A percentile compares a stretch with the other conserved stretches of the same genome.
Conservation (phyloP, 179 eudicot species). For the Corrigiola litoralis region DNA sequence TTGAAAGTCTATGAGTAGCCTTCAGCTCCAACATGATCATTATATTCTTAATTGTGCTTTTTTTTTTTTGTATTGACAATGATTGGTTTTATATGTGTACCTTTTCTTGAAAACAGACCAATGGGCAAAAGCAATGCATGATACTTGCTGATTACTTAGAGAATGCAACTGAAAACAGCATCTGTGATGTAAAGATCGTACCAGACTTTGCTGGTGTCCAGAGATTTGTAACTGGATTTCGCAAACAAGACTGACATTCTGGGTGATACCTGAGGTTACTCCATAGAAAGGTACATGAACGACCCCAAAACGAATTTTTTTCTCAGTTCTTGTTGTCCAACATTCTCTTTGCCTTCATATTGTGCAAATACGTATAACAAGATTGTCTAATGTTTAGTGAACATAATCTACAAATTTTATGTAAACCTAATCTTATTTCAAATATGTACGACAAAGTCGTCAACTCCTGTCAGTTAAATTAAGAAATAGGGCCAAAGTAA, state of each 20-base stretch:
- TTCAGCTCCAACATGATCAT: background rate
- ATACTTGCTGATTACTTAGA: slow-evolving; percentile 47
- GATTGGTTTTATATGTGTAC: background rate
- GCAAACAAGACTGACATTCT: slow-evolving; percentile 4
- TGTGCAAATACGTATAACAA: too few relatives aligned
- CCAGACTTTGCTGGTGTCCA: slow-evolving; percentile 70
- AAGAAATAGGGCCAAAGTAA: too few relatives aligned
- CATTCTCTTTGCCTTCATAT: too few relatives aligned
- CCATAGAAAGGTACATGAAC: background rate
- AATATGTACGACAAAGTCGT: too few relatives aligned
- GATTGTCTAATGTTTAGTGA: too few relatives aligned
- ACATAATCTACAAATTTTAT: too few relatives aligned
- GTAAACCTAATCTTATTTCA: too few relatives aligned
- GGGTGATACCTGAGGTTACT: background rate
- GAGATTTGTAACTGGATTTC: slow-evolving; percentile 68
- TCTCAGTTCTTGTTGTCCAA: too few relatives aligned
- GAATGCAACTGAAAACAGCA: slow-evolving; percentile 32
- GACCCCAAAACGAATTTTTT: background rate
- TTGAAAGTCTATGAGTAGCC: background rate
- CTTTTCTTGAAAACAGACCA: slow-evolving; percentile 53
- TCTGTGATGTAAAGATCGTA: slow-evolving; percentile 41
- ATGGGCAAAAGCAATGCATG: slow-evolving; percentile 75
- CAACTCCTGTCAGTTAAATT: too few relatives aligned
- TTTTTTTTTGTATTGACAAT: background rate
- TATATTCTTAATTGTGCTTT: background rate